Base-by-base conservation (phyloP, 768 basidiomycete genomes). In the Macrocybe gigantea region DNA sequence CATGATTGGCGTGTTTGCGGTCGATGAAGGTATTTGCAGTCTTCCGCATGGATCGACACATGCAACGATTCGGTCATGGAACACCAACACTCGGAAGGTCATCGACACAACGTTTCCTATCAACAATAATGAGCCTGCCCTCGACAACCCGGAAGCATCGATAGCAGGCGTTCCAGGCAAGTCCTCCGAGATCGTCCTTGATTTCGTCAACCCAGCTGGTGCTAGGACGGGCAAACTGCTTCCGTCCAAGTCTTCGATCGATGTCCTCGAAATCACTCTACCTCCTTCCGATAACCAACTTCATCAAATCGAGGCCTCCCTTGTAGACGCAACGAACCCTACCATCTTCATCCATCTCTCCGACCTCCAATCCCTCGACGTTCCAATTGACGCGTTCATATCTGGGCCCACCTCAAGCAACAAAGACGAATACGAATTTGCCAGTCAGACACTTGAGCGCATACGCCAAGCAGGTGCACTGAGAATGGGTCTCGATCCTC, bases 261-360 rank as follows among this genome's bases (percentile, higher is more conserved):
- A 85, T 53, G 43, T 47, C 3, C 59, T 86, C 35, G 51, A 66
- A 31, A 55, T 77, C n/a, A 44, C 53, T 7, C 10, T 47, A 29
- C 50, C 58, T 38, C 36, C n/a, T 47, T 46, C 15, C 43, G 59
- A 44, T n/a, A 34, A 33, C 30, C 48, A 54, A 22, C 22, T 22
- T 22, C 22, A 22, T 22, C 22, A 22, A 22, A 22, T 22, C 22
- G 22, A 22, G 22, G 22, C 22, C 1, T 84, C 83, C 8, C 70
- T 83, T 7, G 74, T 88, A 9, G 86, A 88, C 56, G 85, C 85
- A 1, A 83, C 86, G 11, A 88, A 88, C 59, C 86, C 86, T 0
- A 83, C 80, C 5, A 77, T 89, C 11, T 81, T 89, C 63, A 70
- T 36, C 67, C 88, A 34, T 52, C 59, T 14, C 39, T 52, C 5